Evolutionary conservation across 352 stramenopile species (phyloP).

Genomic region (Globisporangium lucens): DNA sequence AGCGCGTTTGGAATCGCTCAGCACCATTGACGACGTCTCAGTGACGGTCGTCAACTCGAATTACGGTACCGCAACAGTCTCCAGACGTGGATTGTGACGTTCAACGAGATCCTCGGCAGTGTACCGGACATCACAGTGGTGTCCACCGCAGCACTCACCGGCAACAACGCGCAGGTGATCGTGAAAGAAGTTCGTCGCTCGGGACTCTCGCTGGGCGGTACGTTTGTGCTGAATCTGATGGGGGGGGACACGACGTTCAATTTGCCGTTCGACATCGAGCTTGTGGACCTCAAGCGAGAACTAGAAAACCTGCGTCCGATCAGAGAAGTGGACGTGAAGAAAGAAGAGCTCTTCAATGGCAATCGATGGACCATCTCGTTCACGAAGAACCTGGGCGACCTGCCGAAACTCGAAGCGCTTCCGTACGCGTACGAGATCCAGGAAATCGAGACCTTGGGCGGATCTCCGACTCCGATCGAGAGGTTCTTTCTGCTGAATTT

Average conservation of each 20-base stretch:
- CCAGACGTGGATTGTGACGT: conserved; percentile 87
- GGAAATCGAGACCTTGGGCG: conserved; percentile 87
- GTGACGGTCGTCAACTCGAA: conserved; percentile 51
- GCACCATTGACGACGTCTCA: conserved; percentile 73
- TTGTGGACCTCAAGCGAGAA: conserved; percentile 75
- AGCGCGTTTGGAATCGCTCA: conserved; percentile 62
- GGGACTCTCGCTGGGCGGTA: conserved; percentile 82
- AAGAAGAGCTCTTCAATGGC: conserved; percentile 72
- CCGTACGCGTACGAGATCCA: conserved; percentile 93
- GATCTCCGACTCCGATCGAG: conserved; percentile 90
- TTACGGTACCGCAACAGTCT: conserved; percentile 41
- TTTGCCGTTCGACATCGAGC: conserved; percentile 89
- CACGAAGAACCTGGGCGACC: conserved; percentile 93
- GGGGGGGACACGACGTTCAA: conserved; percentile 89
- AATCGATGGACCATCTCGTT: conserved; percentile 96
- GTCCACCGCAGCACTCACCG: conserved; percentile 50
- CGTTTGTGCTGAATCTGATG: conserved; percentile 93
- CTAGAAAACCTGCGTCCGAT: conserved; percentile 73
- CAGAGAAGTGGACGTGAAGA: conserved; percentile 63
- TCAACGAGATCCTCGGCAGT: conserved; percentile 90
- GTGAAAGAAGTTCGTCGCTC: conserved; percentile 77
- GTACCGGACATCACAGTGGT: conserved; percentile 78
- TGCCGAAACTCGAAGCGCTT: conserved; percentile 86
- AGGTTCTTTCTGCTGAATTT: conserved; percentile 90
- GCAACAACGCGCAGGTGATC: conserved; percentile 48